phyloP scores from a whole-genome alignment of 345 rosid genomes.

The Raphanus sativus region DNA sequence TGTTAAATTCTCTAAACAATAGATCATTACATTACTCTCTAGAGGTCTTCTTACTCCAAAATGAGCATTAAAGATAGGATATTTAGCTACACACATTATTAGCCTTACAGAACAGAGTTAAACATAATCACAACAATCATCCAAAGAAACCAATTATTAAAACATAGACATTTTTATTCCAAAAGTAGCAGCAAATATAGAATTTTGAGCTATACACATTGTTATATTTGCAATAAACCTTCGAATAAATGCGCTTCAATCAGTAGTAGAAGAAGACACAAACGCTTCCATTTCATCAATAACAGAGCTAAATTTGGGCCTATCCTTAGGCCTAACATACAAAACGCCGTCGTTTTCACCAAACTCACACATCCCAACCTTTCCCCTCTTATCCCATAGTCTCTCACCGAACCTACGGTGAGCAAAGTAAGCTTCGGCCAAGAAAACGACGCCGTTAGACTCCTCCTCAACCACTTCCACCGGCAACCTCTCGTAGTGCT shows the following conservation, averaged over 20 bases:
- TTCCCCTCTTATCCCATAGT: conserved; percentile 57
- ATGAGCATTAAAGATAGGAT: not conserved
- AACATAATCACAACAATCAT: too few relatives aligned
- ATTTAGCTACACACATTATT: not conserved
- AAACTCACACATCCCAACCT: conserved; percentile 53
- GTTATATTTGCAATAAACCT: not conserved
- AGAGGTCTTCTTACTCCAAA: not conserved
- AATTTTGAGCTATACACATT: conserved; percentile 8
- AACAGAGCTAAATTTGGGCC: conserved; percentile 36
- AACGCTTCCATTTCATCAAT: conserved; percentile 46
- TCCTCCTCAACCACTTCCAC: conserved; percentile 33
- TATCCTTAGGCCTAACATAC: conserved; percentile 46
- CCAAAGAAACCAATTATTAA: not conserved
- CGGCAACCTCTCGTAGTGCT: conserved; percentile 73
- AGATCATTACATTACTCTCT: not conserved
- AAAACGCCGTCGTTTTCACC: conserved; percentile 27
- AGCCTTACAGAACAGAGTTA: not conserved
- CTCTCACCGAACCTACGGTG: conserved; percentile 56
- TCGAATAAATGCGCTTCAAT: not conserved
- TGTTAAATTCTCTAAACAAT: not conserved
- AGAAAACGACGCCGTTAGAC: conserved; percentile 32
- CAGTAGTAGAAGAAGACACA: conserved; percentile 36
- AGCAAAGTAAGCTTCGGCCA: conserved; percentile 68
- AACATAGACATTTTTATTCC: not conserved
- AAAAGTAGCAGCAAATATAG: not conserved